A percentile compares a stretch with the other conserved stretches of the same genome.
These are phyloP conservation scores for Starmerella sirachaensis DNA, from an alignment of 805 yeast species.

Conservation along the genomic window DNA sequence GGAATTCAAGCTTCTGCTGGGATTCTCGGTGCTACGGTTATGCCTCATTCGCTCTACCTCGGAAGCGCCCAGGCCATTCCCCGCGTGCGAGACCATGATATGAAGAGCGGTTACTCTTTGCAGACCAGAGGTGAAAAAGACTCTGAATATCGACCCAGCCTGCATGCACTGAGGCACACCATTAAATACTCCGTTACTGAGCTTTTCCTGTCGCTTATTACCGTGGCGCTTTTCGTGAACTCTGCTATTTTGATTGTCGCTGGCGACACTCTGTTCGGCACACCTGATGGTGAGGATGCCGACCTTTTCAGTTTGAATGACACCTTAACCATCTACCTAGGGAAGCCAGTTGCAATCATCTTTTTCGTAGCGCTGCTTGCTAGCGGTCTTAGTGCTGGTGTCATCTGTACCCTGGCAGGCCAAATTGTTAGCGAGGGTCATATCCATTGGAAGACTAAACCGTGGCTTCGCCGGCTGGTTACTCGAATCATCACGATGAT, in stretches of 20 bases:
- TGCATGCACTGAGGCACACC: constrained; percentile 60
- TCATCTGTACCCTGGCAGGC: constrained; percentile 87
- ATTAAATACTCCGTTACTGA: constrained; percentile 63
- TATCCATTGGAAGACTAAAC: constrained; percentile 64
- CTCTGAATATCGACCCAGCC: constrained; percentile 51
- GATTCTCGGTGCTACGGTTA: constrained; percentile 83
- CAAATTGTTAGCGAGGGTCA: constrained; percentile 90
- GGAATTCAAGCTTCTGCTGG: constrained; percentile 77
- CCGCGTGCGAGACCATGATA: constrained; percentile 66
- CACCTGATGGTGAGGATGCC: constrained; percentile 57
- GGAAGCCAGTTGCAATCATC: constrained; percentile 68
- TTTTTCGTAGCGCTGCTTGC: constrained; percentile 75
- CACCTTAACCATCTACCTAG: constrained; percentile 46
- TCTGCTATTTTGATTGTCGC: constrained; percentile 72
- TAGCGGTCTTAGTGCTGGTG: constrained; percentile 85
- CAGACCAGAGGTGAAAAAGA: constrained; percentile 19
- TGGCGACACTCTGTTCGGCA: constrained; percentile 61
- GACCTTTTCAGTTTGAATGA: constrained; percentile 69
- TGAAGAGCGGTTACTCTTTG: constrained; percentile 41
- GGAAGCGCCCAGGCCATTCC: constrained; percentile 88
- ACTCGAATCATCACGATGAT: constrained; percentile 70
- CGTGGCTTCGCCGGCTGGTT: constrained; percentile 66
- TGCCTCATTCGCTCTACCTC: constrained; percentile 84
- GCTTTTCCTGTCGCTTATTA: constrained; percentile 53
- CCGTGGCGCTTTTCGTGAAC: constrained; percentile 78